Evolutionary conservation across 768 basidiomycete genomes (phyloP), one percentile per base, ranked within the genome.

Genomic region (Agaricus sinodeliciosus): DNA sequence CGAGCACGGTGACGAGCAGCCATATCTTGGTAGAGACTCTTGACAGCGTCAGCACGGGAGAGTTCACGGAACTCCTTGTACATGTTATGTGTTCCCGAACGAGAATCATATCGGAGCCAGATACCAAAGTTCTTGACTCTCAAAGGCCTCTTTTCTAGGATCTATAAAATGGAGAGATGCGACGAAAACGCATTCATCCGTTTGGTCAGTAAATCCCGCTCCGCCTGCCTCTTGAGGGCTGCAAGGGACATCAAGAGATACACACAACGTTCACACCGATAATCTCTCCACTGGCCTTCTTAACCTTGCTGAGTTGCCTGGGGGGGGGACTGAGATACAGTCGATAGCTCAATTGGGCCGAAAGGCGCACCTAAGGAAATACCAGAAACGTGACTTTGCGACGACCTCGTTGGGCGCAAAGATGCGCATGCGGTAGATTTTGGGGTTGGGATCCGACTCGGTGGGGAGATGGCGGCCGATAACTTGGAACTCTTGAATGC

Each of bases 81-180:
- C 94, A 97, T 95, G 85, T 99, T 99, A 86, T 98, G 96, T 43
- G 96, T 99, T 58, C 96, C 96, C 48, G 94, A 96, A 63, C 95
- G 93, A 50, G 95, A 98, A 76, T 99, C 96, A 74, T 99, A 99
- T 63, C 95, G 90, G 69, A 99, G 74, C 96, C 96, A 98, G 76
- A 99, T 90, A 61, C 96, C 96, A 68, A 99, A 97, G 87, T 96
- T 98, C 84, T 99, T 98, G 72, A 97, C 89, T 77, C 94, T 94
- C 72, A 96, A 68, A 19, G 96, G 96, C 73, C 88, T 92, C 82
- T 91, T 94, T 79, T 98, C 95, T 67, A 87, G 83, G 69, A 98
- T 97, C 94, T 97, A 82, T 11, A 65, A 55, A 61, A 58, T 63
- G 31, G 31, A 31, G 31, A 60, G 54, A 55, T 49, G 58, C 59